A percentile compares a stretch with the other conserved stretches of the same genome.
These are phyloP conservation scores for Vitis cinerea DNA, from an alignment of 164 flowering plant genomes.

Conservation along the genomic window DNA sequence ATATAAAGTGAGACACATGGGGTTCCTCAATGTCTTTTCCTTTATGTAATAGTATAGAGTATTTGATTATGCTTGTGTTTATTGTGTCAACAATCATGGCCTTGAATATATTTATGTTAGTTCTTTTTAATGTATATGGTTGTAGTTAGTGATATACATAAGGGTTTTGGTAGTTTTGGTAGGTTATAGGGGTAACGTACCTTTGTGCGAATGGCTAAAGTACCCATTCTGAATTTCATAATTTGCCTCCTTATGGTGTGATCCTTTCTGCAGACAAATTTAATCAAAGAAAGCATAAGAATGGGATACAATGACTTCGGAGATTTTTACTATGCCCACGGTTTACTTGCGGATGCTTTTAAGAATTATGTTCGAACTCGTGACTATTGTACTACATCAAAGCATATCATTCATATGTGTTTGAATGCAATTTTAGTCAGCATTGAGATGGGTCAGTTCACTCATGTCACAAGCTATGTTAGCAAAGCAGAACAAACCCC, in stretches of 20 bases:
- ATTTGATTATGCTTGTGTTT: too few relatives aligned
- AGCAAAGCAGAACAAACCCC: constrained; percentile 81
- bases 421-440: constrained; percentile 86
- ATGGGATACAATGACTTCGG: constrained; percentile 99
- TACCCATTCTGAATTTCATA: too few relatives aligned
- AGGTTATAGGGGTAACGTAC: not conserved
- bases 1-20: too few relatives aligned
- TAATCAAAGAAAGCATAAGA: constrained; percentile 96
- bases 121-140: too few relatives aligned
- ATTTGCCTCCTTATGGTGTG: not conserved
- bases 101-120: too few relatives aligned
- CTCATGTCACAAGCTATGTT: constrained; percentile 88
- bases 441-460: constrained; percentile 96
- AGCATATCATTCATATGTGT: constrained; percentile 91
- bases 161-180: too few relatives aligned
- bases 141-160: too few relatives aligned
- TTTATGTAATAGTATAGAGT: too few relatives aligned
- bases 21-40: too few relatives aligned
- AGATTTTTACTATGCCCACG: constrained; percentile 86
- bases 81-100: too few relatives aligned
- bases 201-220: not conserved
- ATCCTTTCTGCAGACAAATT: constrained; percentile 67
- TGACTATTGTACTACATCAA: constrained; percentile 95
- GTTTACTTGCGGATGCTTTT: constrained; percentile 83
- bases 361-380: constrained; percentile 89